These are phyloP conservation scores for Xylariaceae sp. DNA, from an alignment of 2,329 filamentous ascomycete genomes.

Conservation along the genomic window DNA sequence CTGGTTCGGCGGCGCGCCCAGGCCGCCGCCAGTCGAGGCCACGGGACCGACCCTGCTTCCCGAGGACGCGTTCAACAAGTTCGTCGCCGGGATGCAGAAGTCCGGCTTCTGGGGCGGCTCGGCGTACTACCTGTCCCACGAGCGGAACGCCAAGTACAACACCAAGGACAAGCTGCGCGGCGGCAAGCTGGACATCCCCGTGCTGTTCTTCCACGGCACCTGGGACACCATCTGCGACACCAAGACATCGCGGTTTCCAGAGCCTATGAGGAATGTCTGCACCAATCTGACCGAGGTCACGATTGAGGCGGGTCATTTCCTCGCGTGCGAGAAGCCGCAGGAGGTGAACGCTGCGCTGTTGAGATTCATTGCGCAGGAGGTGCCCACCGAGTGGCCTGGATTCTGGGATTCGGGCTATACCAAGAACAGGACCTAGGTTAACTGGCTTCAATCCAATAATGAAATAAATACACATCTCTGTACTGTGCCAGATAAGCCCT, in stretches of 20 bases:
- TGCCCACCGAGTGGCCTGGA: slow-evolving; percentile 17
- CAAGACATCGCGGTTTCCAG: slow-evolving; percentile 28
- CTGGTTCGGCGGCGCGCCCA: slow-evolving; percentile 13
- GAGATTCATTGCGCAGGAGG: slow-evolving; percentile 21
- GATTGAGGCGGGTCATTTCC: slow-evolving; percentile 33
- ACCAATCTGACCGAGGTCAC: slow-evolving; percentile 35
- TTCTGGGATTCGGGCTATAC: slow-evolving; percentile 17
- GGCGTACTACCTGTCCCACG: slow-evolving; percentile 37
- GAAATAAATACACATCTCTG: no score
- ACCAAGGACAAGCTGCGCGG: slow-evolving; percentile 20
- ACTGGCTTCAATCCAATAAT: no score
- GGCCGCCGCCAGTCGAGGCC: slow-evolving; percentile 4
- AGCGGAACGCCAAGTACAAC: slow-evolving; percentile 36
- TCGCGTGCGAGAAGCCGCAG: slow-evolving; percentile 27
- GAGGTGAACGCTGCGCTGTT: slow-evolving; percentile 24
- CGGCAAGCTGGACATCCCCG: slow-evolving; percentile 27
- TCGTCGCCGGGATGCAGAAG: slow-evolving; percentile 31
- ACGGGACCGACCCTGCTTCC: slow-evolving; percentile 4
- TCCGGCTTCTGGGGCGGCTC: slow-evolving; percentile 32
- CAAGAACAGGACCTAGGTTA: slow-evolving; percentile 18
- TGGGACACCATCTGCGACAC: slow-evolving; percentile 36
- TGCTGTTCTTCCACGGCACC: slow-evolving; percentile 31
- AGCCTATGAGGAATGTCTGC: slow-evolving; percentile 31
- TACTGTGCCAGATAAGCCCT: no score
- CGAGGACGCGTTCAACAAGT: slow-evolving; percentile 18